phyloP scores from a whole-genome alignment of 2,329 filamentous ascomycete species.

The Aureobasidium subglaciale region DNA sequence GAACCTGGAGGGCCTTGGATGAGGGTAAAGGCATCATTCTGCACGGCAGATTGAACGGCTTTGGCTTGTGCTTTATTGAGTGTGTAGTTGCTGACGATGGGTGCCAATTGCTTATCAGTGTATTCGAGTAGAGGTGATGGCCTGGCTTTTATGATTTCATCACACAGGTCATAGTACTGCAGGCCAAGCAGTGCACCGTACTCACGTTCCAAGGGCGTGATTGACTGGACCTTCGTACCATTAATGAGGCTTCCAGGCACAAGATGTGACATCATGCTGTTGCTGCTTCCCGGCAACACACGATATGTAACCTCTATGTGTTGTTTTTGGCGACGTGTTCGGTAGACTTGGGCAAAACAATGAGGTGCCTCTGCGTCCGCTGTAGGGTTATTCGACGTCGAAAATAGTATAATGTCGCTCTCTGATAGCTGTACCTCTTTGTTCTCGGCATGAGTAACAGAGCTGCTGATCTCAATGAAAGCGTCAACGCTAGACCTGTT shows the following conservation, averaged over 20 bases:
- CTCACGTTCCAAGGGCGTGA: slow-evolving; percentile 91
- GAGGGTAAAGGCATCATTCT: slow-evolving; percentile 94
- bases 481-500: slow-evolving; percentile 86
- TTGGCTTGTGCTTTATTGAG: slow-evolving; percentile 86
- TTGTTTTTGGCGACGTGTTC: slow-evolving; percentile 72
- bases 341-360: slow-evolving; percentile 78
- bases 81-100: slow-evolving; percentile 67
- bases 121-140: slow-evolving; percentile 85
- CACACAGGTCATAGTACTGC: slow-evolving; percentile 92
- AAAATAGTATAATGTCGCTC: slow-evolving; percentile 84
- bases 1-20: slow-evolving; percentile 95
- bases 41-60: slow-evolving; percentile 82
- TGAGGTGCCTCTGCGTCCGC: slow-evolving; percentile 59
- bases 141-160: slow-evolving; percentile 81
- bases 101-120: slow-evolving; percentile 61
- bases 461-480: slow-evolving; percentile 85
- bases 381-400: slow-evolving; percentile 65
- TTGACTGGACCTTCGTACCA: slow-evolving; percentile 79
- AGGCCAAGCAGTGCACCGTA: slow-evolving; percentile 85
- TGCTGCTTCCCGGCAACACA: slow-evolving; percentile 50
- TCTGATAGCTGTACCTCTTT: slow-evolving; percentile 69
- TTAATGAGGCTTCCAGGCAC: slow-evolving; percentile 63
- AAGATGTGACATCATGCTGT: slow-evolving; percentile 36
- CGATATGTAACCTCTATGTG: slow-evolving; percentile 80
- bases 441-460: slow-evolving; percentile 62